Percentiles rank a stretch among this genome's conserved stretches.
Evolutionary conservation across 2,329 filamentous ascomycete species (phyloP).

Genomic region (Colletotrichum melonis): DNA sequence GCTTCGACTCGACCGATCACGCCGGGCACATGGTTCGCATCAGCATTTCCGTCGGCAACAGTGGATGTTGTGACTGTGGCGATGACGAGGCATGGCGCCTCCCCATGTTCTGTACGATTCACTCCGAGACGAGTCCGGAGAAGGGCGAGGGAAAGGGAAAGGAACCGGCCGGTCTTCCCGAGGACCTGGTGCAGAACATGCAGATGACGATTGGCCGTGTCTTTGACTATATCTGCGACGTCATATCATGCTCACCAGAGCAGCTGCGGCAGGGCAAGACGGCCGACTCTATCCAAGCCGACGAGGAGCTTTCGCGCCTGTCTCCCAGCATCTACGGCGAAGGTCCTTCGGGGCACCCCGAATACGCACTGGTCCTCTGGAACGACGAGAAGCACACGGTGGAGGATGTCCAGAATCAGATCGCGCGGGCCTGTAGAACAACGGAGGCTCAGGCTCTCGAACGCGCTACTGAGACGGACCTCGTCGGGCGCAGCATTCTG

Average conservation of each 20-base stretch:
- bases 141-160: conserved; percentile 71
- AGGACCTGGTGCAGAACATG: conserved; percentile 81
- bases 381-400: conserved; percentile 99
- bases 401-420: conserved; percentile 88
- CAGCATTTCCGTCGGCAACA: conserved; percentile 88
- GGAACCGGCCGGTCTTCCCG: conserved; percentile 70
- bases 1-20: conserved; percentile 96
- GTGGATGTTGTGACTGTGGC: conserved; percentile 96
- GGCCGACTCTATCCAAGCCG: conserved; percentile 80
- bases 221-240: conserved; percentile 96
- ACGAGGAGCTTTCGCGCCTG: conserved; percentile 84
- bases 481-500: conserved; percentile 87
- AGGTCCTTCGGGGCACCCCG: conserved; percentile 73
- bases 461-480: conserved; percentile 89
- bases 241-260: conserved; percentile 97
- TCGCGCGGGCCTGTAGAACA: conserved; percentile 87
- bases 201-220: conserved; percentile 86
- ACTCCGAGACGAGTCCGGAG: conserved; percentile 72
- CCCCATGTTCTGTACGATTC: conserved; percentile 92
- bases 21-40: conserved; percentile 93
- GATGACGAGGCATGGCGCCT: conserved; percentile 94
- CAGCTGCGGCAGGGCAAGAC: conserved; percentile 90
- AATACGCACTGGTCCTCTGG: conserved; percentile 91
- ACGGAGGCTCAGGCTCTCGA: conserved; percentile 74
- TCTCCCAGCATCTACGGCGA: conserved; percentile 77